Base-by-base conservation (phyloP, 140 eudicot species). In the Erigeron philadelphicus region DNA sequence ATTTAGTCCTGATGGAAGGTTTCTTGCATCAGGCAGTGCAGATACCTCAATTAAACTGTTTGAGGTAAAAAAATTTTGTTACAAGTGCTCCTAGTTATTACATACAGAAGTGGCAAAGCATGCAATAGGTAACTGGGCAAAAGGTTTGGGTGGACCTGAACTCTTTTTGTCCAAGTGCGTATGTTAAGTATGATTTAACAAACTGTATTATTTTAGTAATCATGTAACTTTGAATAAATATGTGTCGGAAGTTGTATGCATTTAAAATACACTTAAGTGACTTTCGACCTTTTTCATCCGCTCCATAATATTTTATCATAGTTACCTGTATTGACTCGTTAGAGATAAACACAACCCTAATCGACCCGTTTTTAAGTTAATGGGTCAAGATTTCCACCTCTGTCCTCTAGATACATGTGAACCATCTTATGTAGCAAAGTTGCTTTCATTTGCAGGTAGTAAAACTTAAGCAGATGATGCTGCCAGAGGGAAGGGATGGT, bases 1-100 rank as follows among this genome's bases (percentile, higher is more conserved):
- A 76, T 90, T 90, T 75, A 90, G 97, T 80, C 90, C 95, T 44
- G 95, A 90, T 80, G 97, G 97, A 77, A 85, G 81, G 77, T 90
- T 77, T 80, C 75, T 90, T 56, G 95, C 95, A 63, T 79, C 97
- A 35, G 94, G 94, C 68, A 90, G 95, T 80, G 88, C 94, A 25
- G 97, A 90, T 76, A 78, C 80, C 54, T 90, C 97, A 56, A 80
- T 87, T 67, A 90, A 90, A 75, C 86, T 90, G 49, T 87, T 90
- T 73, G 97, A 90, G 97, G 97, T 90, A 59, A 68, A 77, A 8
- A 4, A 54, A 12, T 13, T 75, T 66, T 43, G 10, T 44, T 71
- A 38, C 65, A 35, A 10, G 35, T 47, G 66, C 46, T 68, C 68
- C 18, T 38, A 11, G 54, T 45, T 19, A 44, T 75, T 57, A 38